These are phyloP conservation scores for Ustilago cynodontis DNA, from an alignment of 1,284 basidiomycete genomes.

Conservation along the genomic window DNA sequence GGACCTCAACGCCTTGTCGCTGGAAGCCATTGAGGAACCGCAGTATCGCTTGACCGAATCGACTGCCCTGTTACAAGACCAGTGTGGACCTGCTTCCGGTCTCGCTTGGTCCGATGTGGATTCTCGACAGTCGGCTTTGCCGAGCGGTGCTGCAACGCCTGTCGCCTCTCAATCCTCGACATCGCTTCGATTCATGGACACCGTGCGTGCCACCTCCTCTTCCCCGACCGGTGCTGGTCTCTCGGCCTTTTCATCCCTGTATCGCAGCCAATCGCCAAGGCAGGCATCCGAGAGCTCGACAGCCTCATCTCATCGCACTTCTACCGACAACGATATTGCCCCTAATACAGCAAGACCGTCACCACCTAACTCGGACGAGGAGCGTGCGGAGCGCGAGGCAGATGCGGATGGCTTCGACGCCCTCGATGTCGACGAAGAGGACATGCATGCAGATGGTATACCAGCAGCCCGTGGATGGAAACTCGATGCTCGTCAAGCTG, in stretches of 20 bases:
- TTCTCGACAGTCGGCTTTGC: conserved; percentile 21
- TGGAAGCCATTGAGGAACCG: conserved; percentile 54
- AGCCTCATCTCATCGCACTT: conserved; percentile 1
- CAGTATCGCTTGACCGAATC: conserved; percentile 28
- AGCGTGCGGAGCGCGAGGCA: conserved; percentile 23
- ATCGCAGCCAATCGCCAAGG: conserved; percentile 31
- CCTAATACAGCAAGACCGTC: conserved; percentile 7
- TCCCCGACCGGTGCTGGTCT: conserved; percentile 19
- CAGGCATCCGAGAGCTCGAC: conserved; percentile 12
- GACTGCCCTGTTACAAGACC: not conserved
- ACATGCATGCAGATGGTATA: conserved; percentile 68
- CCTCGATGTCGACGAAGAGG: conserved; percentile 65
- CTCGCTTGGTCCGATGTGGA: conserved; percentile 22
- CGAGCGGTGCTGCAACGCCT: conserved; percentile 45
- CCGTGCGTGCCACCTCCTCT: conserved; percentile 9
- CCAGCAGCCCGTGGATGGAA: conserved; percentile 65
- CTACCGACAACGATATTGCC: not conserved
- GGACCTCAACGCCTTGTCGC: conserved; percentile 48
- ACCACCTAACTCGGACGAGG: conserved; percentile 30
- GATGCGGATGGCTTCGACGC: conserved; percentile 56
- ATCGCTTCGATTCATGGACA: conserved; percentile 19
- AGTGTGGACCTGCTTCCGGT: not conserved
- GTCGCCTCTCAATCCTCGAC: conserved; percentile 37
- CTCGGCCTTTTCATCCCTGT: conserved; percentile 24
- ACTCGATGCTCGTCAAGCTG: conserved; percentile 57